Conservation (phyloP, 208 protist species). For the Leishmania turanica region DNA sequence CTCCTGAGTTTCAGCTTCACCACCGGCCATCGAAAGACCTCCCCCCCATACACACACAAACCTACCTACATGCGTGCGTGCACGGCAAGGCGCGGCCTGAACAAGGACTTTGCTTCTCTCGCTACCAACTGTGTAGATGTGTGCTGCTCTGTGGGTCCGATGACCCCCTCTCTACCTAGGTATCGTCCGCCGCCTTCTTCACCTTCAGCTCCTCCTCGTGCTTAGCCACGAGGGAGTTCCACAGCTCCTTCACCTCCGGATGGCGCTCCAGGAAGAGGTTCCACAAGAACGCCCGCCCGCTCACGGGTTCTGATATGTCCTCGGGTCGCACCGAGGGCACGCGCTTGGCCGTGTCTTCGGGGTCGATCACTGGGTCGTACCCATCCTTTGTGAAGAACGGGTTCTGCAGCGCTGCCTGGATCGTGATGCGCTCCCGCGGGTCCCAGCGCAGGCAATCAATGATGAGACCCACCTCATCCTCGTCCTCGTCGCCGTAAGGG, state of each 20-base stretch:
- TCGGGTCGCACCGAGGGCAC: slow-evolving; percentile 61
- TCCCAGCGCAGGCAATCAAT: slow-evolving; percentile 68
- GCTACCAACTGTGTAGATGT: not conserved
- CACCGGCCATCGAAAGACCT: not conserved
- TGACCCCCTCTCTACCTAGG: not conserved
- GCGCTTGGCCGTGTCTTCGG: slow-evolving; percentile 49
- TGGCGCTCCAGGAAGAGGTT: slow-evolving; percentile 74
- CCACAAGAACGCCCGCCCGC: slow-evolving; percentile 78
- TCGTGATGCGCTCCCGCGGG: slow-evolving; percentile 71
- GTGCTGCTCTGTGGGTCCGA: not conserved
- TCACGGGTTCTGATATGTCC: slow-evolving; percentile 61
- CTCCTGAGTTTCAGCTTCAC: not conserved
- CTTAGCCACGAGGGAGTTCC: slow-evolving; percentile 48
- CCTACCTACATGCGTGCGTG: not conserved
- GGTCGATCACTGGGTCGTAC: slow-evolving; percentile 74
- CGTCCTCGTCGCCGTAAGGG: slow-evolving; percentile 70
- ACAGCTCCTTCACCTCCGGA: slow-evolving; percentile 78
- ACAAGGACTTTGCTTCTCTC: not conserved
- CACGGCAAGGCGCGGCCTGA: not conserved
- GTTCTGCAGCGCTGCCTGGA: slow-evolving; percentile 71
- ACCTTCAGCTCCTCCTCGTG: slow-evolving; percentile 30
- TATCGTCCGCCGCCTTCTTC: not conserved
- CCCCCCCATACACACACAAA: not conserved
- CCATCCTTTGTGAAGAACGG: slow-evolving; percentile 78
- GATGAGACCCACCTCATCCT: slow-evolving; percentile 78